Conservation (phyloP, 257 asterid species). For the Solanum habrochaites region DNA sequence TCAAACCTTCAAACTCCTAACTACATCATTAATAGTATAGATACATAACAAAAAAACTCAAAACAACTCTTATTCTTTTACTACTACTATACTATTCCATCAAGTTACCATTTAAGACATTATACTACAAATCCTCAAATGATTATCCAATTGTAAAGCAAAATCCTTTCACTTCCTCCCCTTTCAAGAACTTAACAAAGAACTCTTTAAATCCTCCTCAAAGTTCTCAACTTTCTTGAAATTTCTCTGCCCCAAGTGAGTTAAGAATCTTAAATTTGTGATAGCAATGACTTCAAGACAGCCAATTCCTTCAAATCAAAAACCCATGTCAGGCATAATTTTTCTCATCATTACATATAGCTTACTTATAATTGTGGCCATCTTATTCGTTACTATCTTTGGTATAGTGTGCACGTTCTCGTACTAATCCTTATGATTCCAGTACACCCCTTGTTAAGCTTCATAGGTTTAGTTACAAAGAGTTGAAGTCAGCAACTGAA, state of each 20-base stretch:
- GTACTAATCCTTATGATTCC: conserved; percentile 80
- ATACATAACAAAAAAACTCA: neutral
- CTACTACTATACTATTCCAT: neutral
- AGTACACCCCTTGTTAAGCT: conserved; percentile 48
- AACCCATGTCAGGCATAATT: conserved; percentile 26
- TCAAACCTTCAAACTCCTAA: conserved; percentile 30
- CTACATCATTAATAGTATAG: neutral
- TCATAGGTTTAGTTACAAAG: conserved; percentile 59
- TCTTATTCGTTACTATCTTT: conserved; percentile 52
- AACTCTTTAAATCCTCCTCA: neutral
- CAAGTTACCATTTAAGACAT: neutral
- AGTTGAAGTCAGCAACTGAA: conserved; percentile 64
- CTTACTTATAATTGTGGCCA: conserved; percentile 46
- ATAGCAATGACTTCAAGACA: conserved; percentile 52
- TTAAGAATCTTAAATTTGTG: neutral
- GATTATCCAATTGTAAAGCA: conserved; percentile 31
- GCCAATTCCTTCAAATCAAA: conserved; percentile 30
- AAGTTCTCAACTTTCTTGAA: conserved; percentile 4
- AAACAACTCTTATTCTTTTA: neutral
- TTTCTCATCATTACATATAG: conserved; percentile 42
- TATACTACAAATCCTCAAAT: neutral
- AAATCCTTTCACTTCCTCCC: neutral
- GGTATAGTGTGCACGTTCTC: conserved; percentile 59
- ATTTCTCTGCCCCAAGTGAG: neutral
- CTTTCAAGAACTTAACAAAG: neutral